phyloP scores from a whole-genome alignment of 2,329 filamentous ascomycete genomes.

The Penicillium sp. region DNA sequence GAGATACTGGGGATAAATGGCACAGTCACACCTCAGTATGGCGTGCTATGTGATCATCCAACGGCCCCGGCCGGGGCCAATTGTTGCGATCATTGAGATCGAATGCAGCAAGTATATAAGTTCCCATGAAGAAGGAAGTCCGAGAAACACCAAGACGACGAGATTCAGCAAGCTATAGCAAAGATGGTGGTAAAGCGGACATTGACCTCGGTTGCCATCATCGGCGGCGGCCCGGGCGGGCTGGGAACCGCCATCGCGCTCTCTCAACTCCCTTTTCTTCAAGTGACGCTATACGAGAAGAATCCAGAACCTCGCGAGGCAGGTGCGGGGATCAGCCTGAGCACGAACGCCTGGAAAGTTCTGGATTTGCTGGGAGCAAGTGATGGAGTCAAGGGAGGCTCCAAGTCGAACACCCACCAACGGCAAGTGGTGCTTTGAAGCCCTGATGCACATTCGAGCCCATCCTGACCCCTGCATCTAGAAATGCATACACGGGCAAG shows the following conservation, averaged over 20 bases:
- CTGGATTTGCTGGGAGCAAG: slow-evolving; percentile 48
- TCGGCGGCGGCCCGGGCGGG: slow-evolving; percentile 42
- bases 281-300: slow-evolving; percentile 48
- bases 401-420: slow-evolving; percentile 26
- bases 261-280: slow-evolving; percentile 41
- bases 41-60: slow-evolving; percentile 14
- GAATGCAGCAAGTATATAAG: no score
- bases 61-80: no score
- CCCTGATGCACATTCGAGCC: no score
- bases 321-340: slow-evolving; percentile 50
- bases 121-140: no score
- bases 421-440: no score
- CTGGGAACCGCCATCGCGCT: slow-evolving; percentile 49
- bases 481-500: slow-evolving; percentile 15
- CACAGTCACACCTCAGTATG: slow-evolving; percentile 11
- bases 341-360: slow-evolving; percentile 49
- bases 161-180: no score
- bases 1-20: slow-evolving; percentile 6
- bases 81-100: no score
- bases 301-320: slow-evolving; percentile 47
- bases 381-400: slow-evolving; percentile 37
- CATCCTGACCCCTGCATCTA: neutral
- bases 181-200: slow-evolving; percentile 10
- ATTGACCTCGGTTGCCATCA: slow-evolving; percentile 31
- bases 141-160: no score